These are phyloP conservation scores for Solanum aculeatissimum DNA, from an alignment of 305 asterid species.

Conservation along the genomic window DNA sequence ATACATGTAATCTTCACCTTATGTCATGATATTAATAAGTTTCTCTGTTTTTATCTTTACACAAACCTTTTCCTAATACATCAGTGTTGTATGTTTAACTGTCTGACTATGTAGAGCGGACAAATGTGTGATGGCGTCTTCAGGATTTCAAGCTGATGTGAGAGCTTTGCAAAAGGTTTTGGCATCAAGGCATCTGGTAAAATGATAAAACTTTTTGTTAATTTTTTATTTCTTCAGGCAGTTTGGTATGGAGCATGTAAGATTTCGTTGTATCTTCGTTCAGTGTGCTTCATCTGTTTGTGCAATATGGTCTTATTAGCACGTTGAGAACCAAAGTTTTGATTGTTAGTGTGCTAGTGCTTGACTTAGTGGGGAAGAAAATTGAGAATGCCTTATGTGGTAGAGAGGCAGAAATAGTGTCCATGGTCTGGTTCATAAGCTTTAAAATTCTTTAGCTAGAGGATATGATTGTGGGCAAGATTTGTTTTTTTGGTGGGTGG, in stretches of 20 bases:
- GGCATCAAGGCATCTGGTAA: conserved; percentile 85
- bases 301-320: not conserved
- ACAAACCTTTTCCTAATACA: not conserved
- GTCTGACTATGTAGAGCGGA: conserved; percentile 43
- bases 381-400: not conserved
- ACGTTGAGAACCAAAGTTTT: not conserved
- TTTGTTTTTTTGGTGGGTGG: not conserved
- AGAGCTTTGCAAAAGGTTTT: conserved; percentile 85
- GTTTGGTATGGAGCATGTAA: not conserved
- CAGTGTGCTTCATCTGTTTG: not conserved
- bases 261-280: not conserved
- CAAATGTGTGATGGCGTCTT: conserved; percentile 88
- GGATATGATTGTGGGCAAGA: not conserved
- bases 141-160: conserved; percentile 96
- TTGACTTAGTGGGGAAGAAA: not conserved
- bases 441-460: not conserved
- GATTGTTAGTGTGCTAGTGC: not conserved
- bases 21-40: not conserved
- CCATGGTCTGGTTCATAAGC: not conserved
- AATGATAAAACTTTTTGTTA: not conserved
- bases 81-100: not conserved
- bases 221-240: not conserved
- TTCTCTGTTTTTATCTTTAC: not conserved
- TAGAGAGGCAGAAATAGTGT: not conserved
- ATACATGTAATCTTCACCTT: not conserved